A percentile compares a stretch with the other conserved stretches of the same genome.
phyloP scores from a whole-genome alignment of 202 grass and related monocot genomes.

The Digitaria exilis region DNA sequence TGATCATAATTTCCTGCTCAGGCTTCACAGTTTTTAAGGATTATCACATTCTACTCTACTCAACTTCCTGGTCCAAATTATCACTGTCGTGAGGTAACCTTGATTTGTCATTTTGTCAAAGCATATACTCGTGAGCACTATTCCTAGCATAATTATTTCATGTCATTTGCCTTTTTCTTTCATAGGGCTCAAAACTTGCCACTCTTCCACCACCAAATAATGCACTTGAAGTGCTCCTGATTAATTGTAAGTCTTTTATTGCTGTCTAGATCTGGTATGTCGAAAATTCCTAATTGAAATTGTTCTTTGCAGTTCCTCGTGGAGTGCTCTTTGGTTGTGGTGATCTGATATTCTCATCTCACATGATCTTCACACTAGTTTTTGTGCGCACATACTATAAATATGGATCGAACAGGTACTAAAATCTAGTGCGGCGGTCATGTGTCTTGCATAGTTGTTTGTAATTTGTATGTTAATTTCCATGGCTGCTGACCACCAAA shows the following conservation, averaged over 20 bases:
- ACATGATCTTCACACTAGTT: constrained; percentile 98
- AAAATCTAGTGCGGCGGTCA: neutral
- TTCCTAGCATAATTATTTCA: neutral
- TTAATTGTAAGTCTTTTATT: constrained; percentile 72
- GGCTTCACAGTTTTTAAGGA: constrained; percentile 84
- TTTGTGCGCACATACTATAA: constrained; percentile 91
- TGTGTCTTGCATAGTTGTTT: neutral
- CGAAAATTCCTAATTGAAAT: constrained; percentile 24
- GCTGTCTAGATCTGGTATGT: constrained; percentile 14
- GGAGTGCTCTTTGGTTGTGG: constrained; percentile 94
- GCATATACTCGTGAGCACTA: neutral
- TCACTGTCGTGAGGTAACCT: constrained; percentile 89
- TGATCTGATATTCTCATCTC: constrained; percentile 99
- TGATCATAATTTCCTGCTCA: constrained; percentile 38
- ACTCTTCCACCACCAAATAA: constrained; percentile 74
- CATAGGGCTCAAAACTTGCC: constrained; percentile 76
- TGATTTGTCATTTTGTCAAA: constrained; percentile 15
- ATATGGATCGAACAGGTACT: constrained; percentile 92
- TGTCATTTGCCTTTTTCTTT: neutral
- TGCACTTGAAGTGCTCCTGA: constrained; percentile 80
- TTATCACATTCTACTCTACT: constrained; percentile 96
- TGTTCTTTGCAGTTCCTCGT: constrained; percentile 77
- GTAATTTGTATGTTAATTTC: neutral
- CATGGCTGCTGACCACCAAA: neutral
- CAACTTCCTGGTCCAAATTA: constrained; percentile 98